These are phyloP conservation scores for Malus hybrid DNA, from an alignment of 331 rosid species.

Conservation along the genomic window DNA sequence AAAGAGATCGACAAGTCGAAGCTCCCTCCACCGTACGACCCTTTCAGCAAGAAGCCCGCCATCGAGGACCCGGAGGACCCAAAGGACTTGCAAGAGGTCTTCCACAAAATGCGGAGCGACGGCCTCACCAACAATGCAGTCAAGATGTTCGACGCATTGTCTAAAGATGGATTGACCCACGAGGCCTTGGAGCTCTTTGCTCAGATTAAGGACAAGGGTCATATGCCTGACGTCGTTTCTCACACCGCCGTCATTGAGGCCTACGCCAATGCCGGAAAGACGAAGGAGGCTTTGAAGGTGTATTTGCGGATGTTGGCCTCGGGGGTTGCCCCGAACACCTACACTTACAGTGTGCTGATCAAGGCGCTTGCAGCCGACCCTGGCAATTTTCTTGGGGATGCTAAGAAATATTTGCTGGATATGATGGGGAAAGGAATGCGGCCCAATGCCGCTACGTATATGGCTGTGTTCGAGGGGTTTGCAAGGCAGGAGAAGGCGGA, in stretches of 20 bases:
- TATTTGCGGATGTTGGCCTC: constrained; percentile 66
- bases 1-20: constrained; percentile 18
- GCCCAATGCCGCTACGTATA: constrained; percentile 54
- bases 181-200: constrained; percentile 62
- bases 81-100: constrained; percentile 56
- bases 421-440: constrained; percentile 60
- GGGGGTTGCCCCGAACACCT: constrained; percentile 63
- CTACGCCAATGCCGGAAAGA: constrained; percentile 49
- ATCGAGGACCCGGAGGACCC: constrained; percentile 56
- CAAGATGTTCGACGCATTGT: constrained; percentile 86
- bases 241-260: constrained; percentile 67
- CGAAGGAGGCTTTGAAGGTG: constrained; percentile 61
- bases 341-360: constrained; percentile 53
- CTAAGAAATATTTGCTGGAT: constrained; percentile 45
- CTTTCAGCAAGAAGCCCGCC: constrained; percentile 56
- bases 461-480: constrained; percentile 54
- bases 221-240: constrained; percentile 73
- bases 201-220: constrained; percentile 68
- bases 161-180: constrained; percentile 68
- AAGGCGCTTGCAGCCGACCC: constrained; percentile 37
- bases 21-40: constrained; percentile 61
- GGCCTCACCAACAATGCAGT: constrained; percentile 59
- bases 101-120: constrained; percentile 50
- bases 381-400: constrained; percentile 29
- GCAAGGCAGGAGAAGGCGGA: constrained; percentile 28